phyloP scores from a whole-genome alignment of 1,139 yeast species.

The Saccharomyces hybrid region DNA sequence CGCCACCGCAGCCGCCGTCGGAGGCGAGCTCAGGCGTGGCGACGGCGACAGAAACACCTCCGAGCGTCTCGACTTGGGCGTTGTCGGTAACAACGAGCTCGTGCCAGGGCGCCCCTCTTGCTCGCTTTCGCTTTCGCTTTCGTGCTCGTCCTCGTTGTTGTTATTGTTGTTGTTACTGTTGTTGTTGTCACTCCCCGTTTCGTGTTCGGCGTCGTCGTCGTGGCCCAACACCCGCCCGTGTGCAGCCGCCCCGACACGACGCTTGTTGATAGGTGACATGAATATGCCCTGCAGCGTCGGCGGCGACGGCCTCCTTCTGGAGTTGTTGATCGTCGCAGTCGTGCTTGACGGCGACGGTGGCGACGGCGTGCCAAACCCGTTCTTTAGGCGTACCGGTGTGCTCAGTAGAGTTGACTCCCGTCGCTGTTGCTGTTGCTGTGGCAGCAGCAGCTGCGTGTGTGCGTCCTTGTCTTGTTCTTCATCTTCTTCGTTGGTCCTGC shows the following conservation, averaged over 20 bases:
- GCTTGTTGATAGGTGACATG: conserved; percentile 1
- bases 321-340: not conserved
- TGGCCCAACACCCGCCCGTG: conserved; percentile 7
- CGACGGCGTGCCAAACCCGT: not conserved
- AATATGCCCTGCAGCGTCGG: not conserved
- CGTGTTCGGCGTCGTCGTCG: conserved; percentile 16
- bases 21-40: conserved; percentile 34
- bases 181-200: not conserved
- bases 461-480: not conserved
- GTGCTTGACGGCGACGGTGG: not conserved
- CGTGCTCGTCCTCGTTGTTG: not conserved
- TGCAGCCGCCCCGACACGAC: conserved; percentile 5
- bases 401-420: not conserved
- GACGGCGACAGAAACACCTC: conserved; percentile 32
- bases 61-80: conserved; percentile 31
- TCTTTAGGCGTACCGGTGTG: not conserved
- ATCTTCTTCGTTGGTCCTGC: not conserved
- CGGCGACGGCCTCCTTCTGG: not conserved
- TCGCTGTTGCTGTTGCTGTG: not conserved
- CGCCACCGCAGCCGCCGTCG: conserved; percentile 11
- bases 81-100: conserved; percentile 30
- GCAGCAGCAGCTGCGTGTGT: not conserved
- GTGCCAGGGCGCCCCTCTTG: not conserved
- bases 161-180: no score
- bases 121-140: conserved; percentile 5